These are phyloP conservation scores for Zizania latifolia DNA, from an alignment of 176 grass and related monocot species.

Conservation along the genomic window DNA sequence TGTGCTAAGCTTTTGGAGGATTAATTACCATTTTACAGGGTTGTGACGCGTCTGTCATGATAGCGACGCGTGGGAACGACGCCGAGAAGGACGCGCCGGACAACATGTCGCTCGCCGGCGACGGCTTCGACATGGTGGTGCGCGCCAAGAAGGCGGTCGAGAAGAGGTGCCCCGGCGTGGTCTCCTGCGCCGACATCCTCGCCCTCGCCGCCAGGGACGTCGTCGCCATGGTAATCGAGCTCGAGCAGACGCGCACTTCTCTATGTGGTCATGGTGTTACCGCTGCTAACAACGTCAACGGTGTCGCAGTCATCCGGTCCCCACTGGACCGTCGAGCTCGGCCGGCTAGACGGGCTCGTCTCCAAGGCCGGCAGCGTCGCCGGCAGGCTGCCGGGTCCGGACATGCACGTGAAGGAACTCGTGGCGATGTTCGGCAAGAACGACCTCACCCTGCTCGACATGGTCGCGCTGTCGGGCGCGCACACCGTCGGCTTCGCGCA, in stretches of 20 bases:
- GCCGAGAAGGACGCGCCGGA: slow-evolving; percentile 62
- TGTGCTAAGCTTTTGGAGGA: no score
- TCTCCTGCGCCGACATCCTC: slow-evolving; percentile 73
- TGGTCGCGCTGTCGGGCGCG: slow-evolving; percentile 64
- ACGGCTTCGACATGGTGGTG: slow-evolving; percentile 56
- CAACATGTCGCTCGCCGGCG: slow-evolving; percentile 53
- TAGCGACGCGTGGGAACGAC: slow-evolving; percentile 31
- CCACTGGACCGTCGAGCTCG: slow-evolving; percentile 50
- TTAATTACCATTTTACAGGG: slow-evolving; percentile 39
- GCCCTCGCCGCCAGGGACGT: slow-evolving; percentile 65
- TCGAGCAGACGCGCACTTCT: no score
- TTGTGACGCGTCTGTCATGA: slow-evolving; percentile 71
- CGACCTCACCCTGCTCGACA: slow-evolving; percentile 25
- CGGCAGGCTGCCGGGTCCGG: slow-evolving; percentile 12
- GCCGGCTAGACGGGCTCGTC: slow-evolving; percentile 44
- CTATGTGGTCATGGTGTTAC: no score
- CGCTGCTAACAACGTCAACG: background rate
- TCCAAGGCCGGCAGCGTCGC: slow-evolving; percentile 37
- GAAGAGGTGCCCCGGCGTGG: slow-evolving; percentile 47
- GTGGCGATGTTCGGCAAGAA: slow-evolving; percentile 22
- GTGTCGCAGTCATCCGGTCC: slow-evolving; percentile 44
- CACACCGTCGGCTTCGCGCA: slow-evolving; percentile 75
- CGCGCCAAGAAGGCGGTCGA: slow-evolving; percentile 65
- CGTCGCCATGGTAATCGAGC: slow-evolving; percentile 56
- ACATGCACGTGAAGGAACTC: slow-evolving; percentile 29